phyloP scores from a whole-genome alignment of 495 filamentous ascomycete species.

The Opeltia flavorubescens region DNA sequence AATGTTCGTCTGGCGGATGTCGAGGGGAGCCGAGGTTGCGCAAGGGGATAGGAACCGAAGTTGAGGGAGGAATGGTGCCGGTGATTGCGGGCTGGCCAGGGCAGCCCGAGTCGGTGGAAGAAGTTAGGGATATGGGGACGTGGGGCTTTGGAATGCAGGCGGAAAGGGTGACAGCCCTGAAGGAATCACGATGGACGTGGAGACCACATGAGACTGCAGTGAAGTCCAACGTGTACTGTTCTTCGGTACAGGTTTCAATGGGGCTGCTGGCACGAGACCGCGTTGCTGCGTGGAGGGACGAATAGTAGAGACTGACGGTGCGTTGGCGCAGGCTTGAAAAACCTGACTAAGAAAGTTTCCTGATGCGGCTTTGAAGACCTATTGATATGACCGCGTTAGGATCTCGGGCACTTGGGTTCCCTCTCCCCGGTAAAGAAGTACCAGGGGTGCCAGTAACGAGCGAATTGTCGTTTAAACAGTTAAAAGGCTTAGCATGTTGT shows the following conservation, averaged over 20 bases:
- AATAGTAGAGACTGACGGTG: neutral
- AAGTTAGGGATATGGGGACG: constrained; percentile 5
- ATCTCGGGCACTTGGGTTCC: too few species aligned
- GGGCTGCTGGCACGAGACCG: neutral
- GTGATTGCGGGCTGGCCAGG: constrained; percentile 31
- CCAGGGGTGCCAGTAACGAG: too few species aligned
- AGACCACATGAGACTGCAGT: constrained; percentile 10
- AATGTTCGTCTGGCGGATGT: constrained; percentile 22
- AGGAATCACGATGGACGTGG: constrained; percentile 12
- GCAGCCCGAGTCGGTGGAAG: constrained; percentile 24
- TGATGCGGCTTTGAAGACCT: neutral
- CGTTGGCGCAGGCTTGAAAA: neutral
- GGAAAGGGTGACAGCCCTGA: constrained; percentile 9
- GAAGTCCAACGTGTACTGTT: neutral
- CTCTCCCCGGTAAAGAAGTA: too few species aligned
- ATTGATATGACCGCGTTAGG: neutral
- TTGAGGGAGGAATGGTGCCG: constrained; percentile 48
- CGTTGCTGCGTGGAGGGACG: constrained; percentile 1
- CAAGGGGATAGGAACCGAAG: constrained; percentile 43
- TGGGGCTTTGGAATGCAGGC: constrained; percentile 13
- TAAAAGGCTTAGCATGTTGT: too few species aligned
- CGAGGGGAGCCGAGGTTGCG: constrained; percentile 33
- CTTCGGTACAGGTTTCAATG: too few species aligned
- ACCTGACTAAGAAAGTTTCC: neutral
- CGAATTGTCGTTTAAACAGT: too few species aligned